A percentile compares a stretch with the other conserved stretches of the same genome.
These are phyloP conservation scores for Lasiodiplodia sp. DNA, from an alignment of 2,329 filamentous ascomycete species.

Conservation along the genomic window DNA sequence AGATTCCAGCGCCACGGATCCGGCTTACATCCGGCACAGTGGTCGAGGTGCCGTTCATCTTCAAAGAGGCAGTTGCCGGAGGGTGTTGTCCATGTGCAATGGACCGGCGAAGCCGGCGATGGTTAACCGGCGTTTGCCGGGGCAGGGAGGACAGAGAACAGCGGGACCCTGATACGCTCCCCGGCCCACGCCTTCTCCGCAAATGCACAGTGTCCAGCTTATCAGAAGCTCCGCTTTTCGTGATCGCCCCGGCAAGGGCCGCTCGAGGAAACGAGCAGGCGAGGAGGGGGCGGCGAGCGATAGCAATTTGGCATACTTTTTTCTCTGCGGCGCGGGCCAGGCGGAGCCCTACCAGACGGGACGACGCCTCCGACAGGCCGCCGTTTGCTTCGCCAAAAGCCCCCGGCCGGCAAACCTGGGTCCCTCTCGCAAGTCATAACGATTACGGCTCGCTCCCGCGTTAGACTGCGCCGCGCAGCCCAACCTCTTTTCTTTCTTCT, in stretches of 20 bases:
- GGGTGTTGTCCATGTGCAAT: slow-evolving; percentile 3
- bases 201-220: background rate
- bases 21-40: background rate
- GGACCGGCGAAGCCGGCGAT: slow-evolving; percentile 10
- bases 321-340: background rate
- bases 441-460: background rate
- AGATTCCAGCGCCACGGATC: background rate
- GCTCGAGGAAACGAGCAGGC: background rate
- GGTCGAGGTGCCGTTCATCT: background rate
- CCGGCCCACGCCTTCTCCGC: background rate
- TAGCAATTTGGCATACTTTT: background rate
- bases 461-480: too few species aligned
- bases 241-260: background rate
- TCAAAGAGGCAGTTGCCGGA: background rate
- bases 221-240: background rate
- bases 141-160: background rate
- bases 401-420: too few species aligned
- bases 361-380: too few species aligned
- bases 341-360: background rate
- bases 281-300: background rate
- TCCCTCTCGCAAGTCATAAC: background rate
- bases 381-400: too few species aligned
- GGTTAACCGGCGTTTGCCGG: background rate
- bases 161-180: slow-evolving; percentile 6
- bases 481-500: background rate